Base-by-base conservation (phyloP, 2,329 filamentous ascomycete species). In the Aspergillus japonicus region DNA sequence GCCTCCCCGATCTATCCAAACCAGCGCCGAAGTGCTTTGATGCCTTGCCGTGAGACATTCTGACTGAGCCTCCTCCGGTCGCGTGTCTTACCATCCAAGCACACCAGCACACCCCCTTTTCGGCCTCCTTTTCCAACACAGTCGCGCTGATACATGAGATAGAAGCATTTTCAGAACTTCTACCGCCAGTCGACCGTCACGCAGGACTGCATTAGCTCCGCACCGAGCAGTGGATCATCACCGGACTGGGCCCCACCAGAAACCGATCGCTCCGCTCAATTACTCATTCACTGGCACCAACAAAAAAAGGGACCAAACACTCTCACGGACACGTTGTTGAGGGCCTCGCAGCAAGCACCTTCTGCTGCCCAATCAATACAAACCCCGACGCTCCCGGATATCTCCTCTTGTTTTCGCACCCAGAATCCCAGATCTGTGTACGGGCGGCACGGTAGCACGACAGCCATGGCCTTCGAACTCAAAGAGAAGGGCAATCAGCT, bases 401-500 rank as follows among this genome's bases (percentile, higher is more conserved):
- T 19, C 23, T 57, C 42, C 24, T 23, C 47, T 29, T n/a, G 23
- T 39, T 33, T 21, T 52, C 39, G 8, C 31, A 29, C 21, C 12
- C 26, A 48, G 19, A 26, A 24, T 35, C 4, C 23, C 4, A 21
- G 21, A 23, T 29, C 21, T 24, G 42, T 24, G 23, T 29, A 47
- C 19, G 29, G 19, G 11, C 35, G n/a, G 14, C 29, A 49, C 23
- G 26, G 31, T 42, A 48, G 11, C 23, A 57, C 12, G 12, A 35
- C 44, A 4, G 51, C 44, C 24, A 76, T 76, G 73, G 68, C 75
- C 7, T 72, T 73, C 58, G 75, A 75, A 51, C 67, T 80, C 24
- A 79, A 78, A 64, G 70, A 77, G 51, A 78, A 76, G 63, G 79
- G 78, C 58, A 81, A 81, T 58, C 70, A 76, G 65, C 76, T 77